Percentiles rank a stretch among this genome's conserved stretches.
Evolutionary conservation across 1,284 basidiomycete species (phyloP).

Genomic region (Tilletia setariae): DNA sequence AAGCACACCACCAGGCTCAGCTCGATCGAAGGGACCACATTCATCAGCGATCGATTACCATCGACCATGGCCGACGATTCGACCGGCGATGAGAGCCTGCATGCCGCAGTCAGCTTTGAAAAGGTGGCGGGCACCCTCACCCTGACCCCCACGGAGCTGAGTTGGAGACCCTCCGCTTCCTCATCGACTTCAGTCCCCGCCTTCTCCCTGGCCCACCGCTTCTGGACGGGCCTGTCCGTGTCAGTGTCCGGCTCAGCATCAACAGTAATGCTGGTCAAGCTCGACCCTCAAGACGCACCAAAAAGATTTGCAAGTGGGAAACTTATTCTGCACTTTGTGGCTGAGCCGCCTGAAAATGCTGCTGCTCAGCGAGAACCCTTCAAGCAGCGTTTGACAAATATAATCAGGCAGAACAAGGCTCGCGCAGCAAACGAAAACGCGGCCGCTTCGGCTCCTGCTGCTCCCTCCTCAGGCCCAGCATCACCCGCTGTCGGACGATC

Average conservation of each 20-base stretch:
- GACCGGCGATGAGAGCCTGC: conserved; percentile 11
- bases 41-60: no score
- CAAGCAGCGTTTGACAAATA: conserved; percentile 21
- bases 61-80: no score
- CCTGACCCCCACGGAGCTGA: conserved; percentile 16
- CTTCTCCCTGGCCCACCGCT: conserved; percentile 14
- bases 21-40: no score
- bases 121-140: conserved; percentile 24
- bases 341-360: conserved; percentile 13
- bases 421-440: neutral
- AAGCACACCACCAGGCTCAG: no score
- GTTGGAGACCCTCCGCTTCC: conserved; percentile 18
- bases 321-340: conserved; percentile 18
- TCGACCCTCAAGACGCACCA: conserved; percentile 17
- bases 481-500: neutral
- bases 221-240: conserved; percentile 19
- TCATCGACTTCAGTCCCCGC: conserved; percentile 17
- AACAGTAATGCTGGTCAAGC: conserved; percentile 14
- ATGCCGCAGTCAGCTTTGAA: conserved; percentile 20
- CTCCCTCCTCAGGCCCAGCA: conserved; percentile 9
- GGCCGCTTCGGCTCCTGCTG: neutral
- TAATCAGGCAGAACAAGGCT: conserved; percentile 20
- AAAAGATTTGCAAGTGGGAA: conserved; percentile 9
- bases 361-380: conserved; percentile 21
- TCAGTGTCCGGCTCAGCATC: conserved; percentile 18